phyloP scores from a whole-genome alignment of 331 rosid genomes.

The Rhamnella rubrinervis region DNA sequence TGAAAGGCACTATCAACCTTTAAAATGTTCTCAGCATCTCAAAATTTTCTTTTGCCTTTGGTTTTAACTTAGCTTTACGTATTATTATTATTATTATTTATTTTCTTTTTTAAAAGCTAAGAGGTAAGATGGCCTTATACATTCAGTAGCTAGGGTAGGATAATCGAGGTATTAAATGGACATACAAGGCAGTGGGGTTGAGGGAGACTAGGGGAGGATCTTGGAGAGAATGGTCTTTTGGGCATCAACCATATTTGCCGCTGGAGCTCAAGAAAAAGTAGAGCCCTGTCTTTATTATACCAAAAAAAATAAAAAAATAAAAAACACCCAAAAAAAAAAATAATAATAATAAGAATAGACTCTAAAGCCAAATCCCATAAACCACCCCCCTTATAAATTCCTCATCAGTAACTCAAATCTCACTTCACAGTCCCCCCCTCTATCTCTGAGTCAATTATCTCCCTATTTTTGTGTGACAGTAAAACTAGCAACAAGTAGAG shows the following conservation, averaged over 20 bases:
- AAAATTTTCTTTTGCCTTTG: neutral
- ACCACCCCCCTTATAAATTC: constrained; percentile 53
- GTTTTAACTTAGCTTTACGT: neutral
- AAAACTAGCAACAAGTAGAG: neutral
- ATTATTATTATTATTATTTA: neutral
- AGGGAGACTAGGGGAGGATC: constrained; percentile 11
- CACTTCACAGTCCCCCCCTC: constrained; percentile 43
- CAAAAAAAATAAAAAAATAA: constrained; percentile 1
- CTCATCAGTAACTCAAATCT: constrained; percentile 54
- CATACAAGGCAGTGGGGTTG: constrained; percentile 46
- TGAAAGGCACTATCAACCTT: constrained; percentile 67
- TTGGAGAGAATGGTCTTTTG: neutral
- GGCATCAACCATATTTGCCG: neutral
- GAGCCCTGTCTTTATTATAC: constrained; percentile 55
- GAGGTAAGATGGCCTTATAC: constrained; percentile 4
- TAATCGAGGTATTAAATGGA: constrained; percentile 14
- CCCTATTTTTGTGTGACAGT: constrained; percentile 6
- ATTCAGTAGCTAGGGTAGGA: neutral
- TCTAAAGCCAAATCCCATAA: constrained; percentile 5
- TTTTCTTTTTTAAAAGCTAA: neutral
- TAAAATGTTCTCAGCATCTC: constrained; percentile 13
- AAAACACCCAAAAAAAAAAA: neutral
- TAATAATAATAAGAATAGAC: neutral
- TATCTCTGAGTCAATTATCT: neutral
- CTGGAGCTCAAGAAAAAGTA: constrained; percentile 41